Percentiles rank a stretch among this genome's conserved stretches.
phyloP scores from a whole-genome alignment of 352 stramenopile genomes.

The Thraustotheca clavata region DNA sequence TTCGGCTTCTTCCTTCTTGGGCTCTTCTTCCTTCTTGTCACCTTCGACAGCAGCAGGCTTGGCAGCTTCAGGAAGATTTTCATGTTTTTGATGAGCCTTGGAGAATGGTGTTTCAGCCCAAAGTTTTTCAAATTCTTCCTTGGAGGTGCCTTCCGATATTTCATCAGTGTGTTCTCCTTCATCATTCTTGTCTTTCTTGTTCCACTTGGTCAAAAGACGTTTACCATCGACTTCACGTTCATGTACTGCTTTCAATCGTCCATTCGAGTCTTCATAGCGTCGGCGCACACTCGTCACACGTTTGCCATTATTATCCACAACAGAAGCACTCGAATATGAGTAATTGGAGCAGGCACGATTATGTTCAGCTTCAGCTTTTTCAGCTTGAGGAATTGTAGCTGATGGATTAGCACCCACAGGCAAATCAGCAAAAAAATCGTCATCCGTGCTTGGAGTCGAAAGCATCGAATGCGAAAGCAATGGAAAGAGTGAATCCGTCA shows the following conservation, averaged over 20 bases:
- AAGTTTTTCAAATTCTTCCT: conserved; percentile 64
- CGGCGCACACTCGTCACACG: conserved; percentile 59
- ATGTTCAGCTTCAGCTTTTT: conserved; percentile 26
- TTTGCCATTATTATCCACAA: conserved; percentile 56
- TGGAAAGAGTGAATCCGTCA: conserved; percentile 29
- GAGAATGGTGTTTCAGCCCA: conserved; percentile 64
- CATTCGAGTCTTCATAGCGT: conserved; percentile 75
- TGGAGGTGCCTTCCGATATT: conserved; percentile 36
- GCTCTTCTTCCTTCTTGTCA: neutral
- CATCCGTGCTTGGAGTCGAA: conserved; percentile 30
- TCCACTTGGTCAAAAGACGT: conserved; percentile 70
- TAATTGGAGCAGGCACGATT: conserved; percentile 59
- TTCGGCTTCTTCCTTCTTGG: neutral
- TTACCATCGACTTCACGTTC: conserved; percentile 59
- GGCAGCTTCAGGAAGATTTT: too few species aligned
- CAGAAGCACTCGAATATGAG: conserved; percentile 63
- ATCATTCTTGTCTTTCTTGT: conserved; percentile 49
- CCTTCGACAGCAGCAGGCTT: too few species aligned
- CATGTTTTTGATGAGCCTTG: conserved; percentile 32
- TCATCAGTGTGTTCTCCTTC: conserved; percentile 54
- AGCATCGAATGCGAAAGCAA: conserved; percentile 28
- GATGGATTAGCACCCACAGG: conserved; percentile 27
- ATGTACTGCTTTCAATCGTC: conserved; percentile 71
- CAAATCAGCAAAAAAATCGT: conserved; percentile 80
- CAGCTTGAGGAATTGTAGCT: conserved; percentile 24